Conservation (phyloP, 345 rosid genomes). For the Ceriops decandra region DNA sequence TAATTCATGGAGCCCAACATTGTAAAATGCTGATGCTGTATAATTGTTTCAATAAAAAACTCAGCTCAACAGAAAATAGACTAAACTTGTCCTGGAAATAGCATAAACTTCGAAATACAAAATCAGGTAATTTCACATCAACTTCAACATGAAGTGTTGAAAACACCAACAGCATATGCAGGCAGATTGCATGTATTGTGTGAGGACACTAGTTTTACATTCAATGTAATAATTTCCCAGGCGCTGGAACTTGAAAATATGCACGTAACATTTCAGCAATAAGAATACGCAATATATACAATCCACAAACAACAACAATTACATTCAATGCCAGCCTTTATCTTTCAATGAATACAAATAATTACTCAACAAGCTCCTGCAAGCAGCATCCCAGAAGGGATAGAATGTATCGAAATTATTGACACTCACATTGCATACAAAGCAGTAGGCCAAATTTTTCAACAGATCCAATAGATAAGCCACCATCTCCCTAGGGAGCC, state of each 20-base stretch:
- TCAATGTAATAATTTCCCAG: neutral
- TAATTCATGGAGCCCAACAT: too few species aligned
- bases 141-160: too few species aligned
- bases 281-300: neutral
- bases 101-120: too few species aligned
- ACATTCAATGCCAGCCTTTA: neutral
- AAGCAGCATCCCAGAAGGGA: neutral
- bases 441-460: slow-evolving; percentile 60
- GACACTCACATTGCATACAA: slow-evolving; percentile 62
- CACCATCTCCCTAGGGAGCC: slow-evolving; percentile 50
- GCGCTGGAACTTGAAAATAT: neutral
- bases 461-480: slow-evolving; percentile 43
- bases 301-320: neutral
- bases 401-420: neutral
- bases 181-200: too few species aligned
- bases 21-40: too few species aligned
- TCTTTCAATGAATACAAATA: neutral
- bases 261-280: neutral
- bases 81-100: too few species aligned
- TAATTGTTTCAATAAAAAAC: too few species aligned
- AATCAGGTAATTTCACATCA: too few species aligned
- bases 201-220: too few species aligned
- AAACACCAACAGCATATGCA: too few species aligned
- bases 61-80: too few species aligned
- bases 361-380: slow-evolving; percentile 4